A percentile compares a stretch with the other conserved stretches of the same genome.
Conservation (phyloP, 768 basidiomycete genomes). For the Boletus reticulatus region DNA sequence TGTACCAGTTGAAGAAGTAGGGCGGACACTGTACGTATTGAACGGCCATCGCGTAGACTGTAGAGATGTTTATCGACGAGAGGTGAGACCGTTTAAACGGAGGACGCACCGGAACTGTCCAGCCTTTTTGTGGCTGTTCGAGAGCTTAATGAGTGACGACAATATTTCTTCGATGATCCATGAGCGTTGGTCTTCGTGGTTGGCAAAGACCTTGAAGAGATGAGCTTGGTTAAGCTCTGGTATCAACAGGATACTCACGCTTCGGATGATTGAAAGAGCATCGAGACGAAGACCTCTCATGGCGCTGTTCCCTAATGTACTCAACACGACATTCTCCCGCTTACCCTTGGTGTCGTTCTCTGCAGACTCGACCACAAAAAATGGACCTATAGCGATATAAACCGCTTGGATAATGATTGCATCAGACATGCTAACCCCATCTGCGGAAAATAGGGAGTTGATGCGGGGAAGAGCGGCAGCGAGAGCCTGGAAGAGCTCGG, state of each 20-base stretch:
- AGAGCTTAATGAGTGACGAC: constrained; percentile 83
- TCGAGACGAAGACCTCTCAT: constrained; percentile 82
- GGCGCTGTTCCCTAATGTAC: constrained; percentile 71
- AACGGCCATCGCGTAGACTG: constrained; percentile 85
- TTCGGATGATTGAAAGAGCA: constrained; percentile 79
- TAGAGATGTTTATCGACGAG: background rate
- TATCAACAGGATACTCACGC: constrained; percentile 48
- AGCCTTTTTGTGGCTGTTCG: constrained; percentile 85
- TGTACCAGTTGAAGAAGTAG: constrained; percentile 95
- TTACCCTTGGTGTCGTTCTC: constrained; percentile 56
- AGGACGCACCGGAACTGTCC: constrained; percentile 77
- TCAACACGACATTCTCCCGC: constrained; percentile 55
- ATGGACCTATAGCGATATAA: constrained; percentile 91
- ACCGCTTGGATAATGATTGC: constrained; percentile 88
- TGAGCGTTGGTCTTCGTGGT: constrained; percentile 84
- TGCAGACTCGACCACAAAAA: constrained; percentile 79
- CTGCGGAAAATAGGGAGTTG: constrained; percentile 68
- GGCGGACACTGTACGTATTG: constrained; percentile 92
- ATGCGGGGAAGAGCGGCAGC: constrained; percentile 73
- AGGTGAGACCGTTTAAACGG: background rate
- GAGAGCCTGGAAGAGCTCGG: constrained; percentile 72
- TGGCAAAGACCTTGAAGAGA: constrained; percentile 75
- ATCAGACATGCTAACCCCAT: constrained; percentile 75
- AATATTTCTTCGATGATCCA: constrained; percentile 99
- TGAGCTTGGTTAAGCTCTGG: background rate